Evolutionary conservation across 345 rosid genomes (phyloP), one percentile per base, ranked within the genome.

Genomic region (Geranium brycei): DNA sequence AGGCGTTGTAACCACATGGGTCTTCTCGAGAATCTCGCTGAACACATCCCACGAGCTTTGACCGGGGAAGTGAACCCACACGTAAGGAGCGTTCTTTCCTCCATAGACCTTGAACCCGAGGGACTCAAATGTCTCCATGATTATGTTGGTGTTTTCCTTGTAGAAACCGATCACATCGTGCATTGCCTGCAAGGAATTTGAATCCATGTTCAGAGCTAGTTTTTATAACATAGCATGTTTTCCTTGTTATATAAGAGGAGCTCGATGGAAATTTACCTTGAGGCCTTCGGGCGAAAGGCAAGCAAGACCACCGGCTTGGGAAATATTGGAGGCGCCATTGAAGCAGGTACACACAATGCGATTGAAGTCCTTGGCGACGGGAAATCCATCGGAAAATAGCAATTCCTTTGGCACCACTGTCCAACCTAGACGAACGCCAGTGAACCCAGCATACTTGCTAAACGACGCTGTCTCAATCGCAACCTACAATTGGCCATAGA

Each of bases 401-500:
- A 93, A 91, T 76, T 93, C 66, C 53, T 93, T 90, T 14, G 99
- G 95, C 61, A 93, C 69, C 62, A 85, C 97, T 23, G 97, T 93
- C 97, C 99, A 90, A 58, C 96, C 99, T 7, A 93, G 88, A 63
- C 99, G 85, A 71, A 93, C 95, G 57, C 99, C 99, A 11, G 97
- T 90, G 69, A 93, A 93, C 63, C 99, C 99, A 57, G 97, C 99
- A 73, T 86, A 88, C 80, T 93, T 93, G 67, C 97, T 88, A 68
- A 90, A 93, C 13, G 99, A 93, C 67, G 96, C 67, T 47, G 91
- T 87, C 87, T 93, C 99, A 62, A 93, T 47, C 28, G 98, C 95
- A 31, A 91, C 96, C 97, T 91, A 73, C 58, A 69, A 23, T 23
- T 23, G 28, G 28, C 28, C 28, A 23, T 23, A 23, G 28, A 2